A percentile compares a stretch with the other conserved stretches of the same genome.
phyloP scores from a whole-genome alignment of 495 filamentous ascomycete genomes.

The Podospora anserina region DNA sequence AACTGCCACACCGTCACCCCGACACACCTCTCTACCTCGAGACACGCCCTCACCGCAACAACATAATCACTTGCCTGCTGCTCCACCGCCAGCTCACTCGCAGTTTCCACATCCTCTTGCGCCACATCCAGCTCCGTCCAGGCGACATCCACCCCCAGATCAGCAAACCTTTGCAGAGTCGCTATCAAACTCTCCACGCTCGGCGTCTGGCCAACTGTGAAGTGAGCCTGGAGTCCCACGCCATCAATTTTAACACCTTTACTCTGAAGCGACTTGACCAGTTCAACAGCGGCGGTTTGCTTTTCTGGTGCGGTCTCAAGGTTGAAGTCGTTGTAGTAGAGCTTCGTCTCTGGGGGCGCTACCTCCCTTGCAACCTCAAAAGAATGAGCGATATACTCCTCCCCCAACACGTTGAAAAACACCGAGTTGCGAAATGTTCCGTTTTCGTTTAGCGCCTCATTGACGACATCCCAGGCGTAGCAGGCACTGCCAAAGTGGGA shows the following conservation, averaged over 20 bases:
- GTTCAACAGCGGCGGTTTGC: conserved; percentile 39
- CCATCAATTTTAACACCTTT: conserved; percentile 57
- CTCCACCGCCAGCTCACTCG: conserved; percentile 38
- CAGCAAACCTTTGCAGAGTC: conserved; percentile 44
- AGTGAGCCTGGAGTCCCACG: conserved; percentile 58
- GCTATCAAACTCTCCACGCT: conserved; percentile 34
- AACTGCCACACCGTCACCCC: conserved; percentile 64
- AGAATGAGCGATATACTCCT: conserved; percentile 45
- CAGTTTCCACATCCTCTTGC: conserved; percentile 39
- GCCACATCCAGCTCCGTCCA: conserved; percentile 63
- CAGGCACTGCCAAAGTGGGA: conserved; percentile 51
- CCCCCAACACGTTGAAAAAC: conserved; percentile 43
- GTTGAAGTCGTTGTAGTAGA: conserved; percentile 71
- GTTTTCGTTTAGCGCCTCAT: conserved; percentile 50
- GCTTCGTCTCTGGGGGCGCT: conserved; percentile 36
- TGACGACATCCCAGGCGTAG: conserved; percentile 53
- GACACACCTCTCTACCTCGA: conserved; percentile 52
- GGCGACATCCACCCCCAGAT: conserved; percentile 53
- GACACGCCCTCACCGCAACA: conserved; percentile 53
- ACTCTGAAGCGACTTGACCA: conserved; percentile 47
- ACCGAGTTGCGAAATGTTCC: conserved; percentile 40
- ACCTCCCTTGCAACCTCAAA: conserved; percentile 43
- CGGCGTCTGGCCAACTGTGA: conserved; percentile 53
- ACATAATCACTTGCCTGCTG: conserved; percentile 57
- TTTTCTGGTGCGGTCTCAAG: conserved; percentile 56